Evolutionary conservation across 2,329 filamentous ascomycete species (phyloP).

Genomic region (Aspergillus intermedius): DNA sequence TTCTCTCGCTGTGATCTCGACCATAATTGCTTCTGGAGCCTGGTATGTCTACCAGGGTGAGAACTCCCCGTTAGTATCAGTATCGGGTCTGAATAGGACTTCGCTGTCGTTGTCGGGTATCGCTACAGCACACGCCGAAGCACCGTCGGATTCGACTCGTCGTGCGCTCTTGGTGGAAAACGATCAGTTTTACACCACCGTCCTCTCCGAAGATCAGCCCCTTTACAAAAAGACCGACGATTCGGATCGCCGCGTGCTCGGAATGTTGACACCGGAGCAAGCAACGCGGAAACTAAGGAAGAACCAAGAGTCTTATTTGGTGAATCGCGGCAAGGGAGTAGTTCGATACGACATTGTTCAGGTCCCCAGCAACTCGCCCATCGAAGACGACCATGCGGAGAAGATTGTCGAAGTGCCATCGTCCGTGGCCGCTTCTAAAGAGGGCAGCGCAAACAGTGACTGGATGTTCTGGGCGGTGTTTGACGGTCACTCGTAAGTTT

Average conservation of each 20-base stretch:
- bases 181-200: slow-evolving; percentile 82
- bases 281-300: slow-evolving; percentile 81
- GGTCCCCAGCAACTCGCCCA: slow-evolving; percentile 91
- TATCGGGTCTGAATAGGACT: slow-evolving; percentile 16
- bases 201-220: slow-evolving; percentile 76
- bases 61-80: slow-evolving; percentile 18
- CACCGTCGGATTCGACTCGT: slow-evolving; percentile 49
- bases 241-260: slow-evolving; percentile 75
- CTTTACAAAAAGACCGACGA: slow-evolving; percentile 83
- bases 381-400: slow-evolving; percentile 96
- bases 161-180: slow-evolving; percentile 79
- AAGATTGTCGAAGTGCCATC: slow-evolving; percentile 89
- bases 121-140: slow-evolving; percentile 28
- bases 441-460: slow-evolving; percentile 60
- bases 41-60: slow-evolving; percentile 45
- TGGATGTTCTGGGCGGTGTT: slow-evolving; percentile 99
- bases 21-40: slow-evolving; percentile 42
- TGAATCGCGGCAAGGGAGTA: slow-evolving; percentile 83
- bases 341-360: slow-evolving; percentile 93
- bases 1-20: slow-evolving; percentile 43
- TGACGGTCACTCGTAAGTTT: slow-evolving; percentile 80
- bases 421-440: slow-evolving; percentile 48
- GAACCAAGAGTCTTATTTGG: slow-evolving; percentile 85
- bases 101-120: slow-evolving; percentile 19
- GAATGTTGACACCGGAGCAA: slow-evolving; percentile 95